phyloP scores from a whole-genome alignment of 2,329 filamentous ascomycete genomes.

The Neophaeococcomyces mojaviensis region DNA sequence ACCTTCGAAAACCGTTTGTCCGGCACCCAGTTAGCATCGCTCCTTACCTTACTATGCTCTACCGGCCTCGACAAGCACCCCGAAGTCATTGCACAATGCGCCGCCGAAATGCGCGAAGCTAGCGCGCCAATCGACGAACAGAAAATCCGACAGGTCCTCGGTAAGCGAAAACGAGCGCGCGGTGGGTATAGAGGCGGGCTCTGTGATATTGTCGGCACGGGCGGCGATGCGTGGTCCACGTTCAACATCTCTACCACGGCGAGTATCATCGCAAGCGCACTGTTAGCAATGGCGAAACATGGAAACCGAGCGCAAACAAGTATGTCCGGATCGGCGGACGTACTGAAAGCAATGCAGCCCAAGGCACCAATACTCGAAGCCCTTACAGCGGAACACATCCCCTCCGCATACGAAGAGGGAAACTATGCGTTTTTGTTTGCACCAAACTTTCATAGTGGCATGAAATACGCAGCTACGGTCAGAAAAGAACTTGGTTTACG shows the following conservation, averaged over 20 bases:
- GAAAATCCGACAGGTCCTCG: slow-evolving; percentile 54
- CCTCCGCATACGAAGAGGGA: slow-evolving; percentile 64
- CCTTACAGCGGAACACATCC: slow-evolving; percentile 64
- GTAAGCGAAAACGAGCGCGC: slow-evolving; percentile 47
- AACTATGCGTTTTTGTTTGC: slow-evolving; percentile 97
- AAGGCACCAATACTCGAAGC: slow-evolving; percentile 65
- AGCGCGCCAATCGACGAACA: slow-evolving; percentile 63
- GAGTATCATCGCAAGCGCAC: slow-evolving; percentile 79
- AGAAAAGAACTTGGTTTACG: slow-evolving; percentile 84
- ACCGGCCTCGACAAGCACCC: slow-evolving; percentile 76
- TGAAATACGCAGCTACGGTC: slow-evolving; percentile 79
- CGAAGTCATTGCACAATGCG: slow-evolving; percentile 79
- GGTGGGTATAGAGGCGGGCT: slow-evolving; percentile 76
- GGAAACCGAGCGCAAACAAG: slow-evolving; percentile 94
- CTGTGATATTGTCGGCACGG: slow-evolving; percentile 94
- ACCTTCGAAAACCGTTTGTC: slow-evolving; percentile 88
- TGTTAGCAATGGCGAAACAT: slow-evolving; percentile 85
- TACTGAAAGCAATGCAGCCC: slow-evolving; percentile 69
- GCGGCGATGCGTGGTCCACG: slow-evolving; percentile 91
- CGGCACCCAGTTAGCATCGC: slow-evolving; percentile 76
- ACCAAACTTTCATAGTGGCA: slow-evolving; percentile 91
- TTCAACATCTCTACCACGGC: slow-evolving; percentile 97
- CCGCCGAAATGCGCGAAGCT: slow-evolving; percentile 72
- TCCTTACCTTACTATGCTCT: slow-evolving; percentile 88
- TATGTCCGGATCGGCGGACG: slow-evolving; percentile 88